Base-by-base conservation (phyloP, 2,329 filamentous ascomycete genomes). In the Clonostachys solani region DNA sequence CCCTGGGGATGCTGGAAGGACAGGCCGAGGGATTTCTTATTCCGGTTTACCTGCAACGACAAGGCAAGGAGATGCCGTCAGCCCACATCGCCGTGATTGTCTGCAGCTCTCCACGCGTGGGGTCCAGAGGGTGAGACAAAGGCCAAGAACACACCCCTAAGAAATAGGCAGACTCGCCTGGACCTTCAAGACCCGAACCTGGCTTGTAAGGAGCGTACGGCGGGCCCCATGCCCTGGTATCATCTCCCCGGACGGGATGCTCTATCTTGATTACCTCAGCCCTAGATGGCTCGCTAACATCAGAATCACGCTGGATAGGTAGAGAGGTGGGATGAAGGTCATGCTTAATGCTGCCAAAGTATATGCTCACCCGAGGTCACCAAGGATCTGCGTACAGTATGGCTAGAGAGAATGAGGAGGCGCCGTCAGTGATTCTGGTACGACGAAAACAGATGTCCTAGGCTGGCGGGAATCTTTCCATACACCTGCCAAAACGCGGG, bases 211-310 rank as follows among this genome's bases (percentile, higher is more conserved):
- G 74, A 8, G 94, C 94, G 64, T 94, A 99, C 2, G 94, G 94
- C 19, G 94, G 94, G 0, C 94, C 94, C 94, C 94, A 99, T 44
- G 92, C 92, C 59, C 94, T 77, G 10, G 94, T 99, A 63, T 99
- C 94, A 63, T 99, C 94, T 36, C 89, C 94, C 48, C 89, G 80
- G 6, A 83, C 83, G 5, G 94, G 94, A 66, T 99, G 94, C 68
- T 99, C 94, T 51, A 99, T 81, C 68, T 99, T 99, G 70, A 99
- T 96, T 33, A 99, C 84, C 65, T 99, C 92, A 54, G 94, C 94
- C 53, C 91, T 95, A 46, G 17, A 37, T 37, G 44, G 23, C 23
- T 29, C 23, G 9, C 23, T 29, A 29, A 29, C 23, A 29, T 29
- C 23, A 29, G 23, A 29, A 29, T 29, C 23, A 29, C 9, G 10